Evolutionary conservation across 176 grass and related monocot species (phyloP), one percentile per base, ranked within the genome.

Genomic region (Echinochloa phyllopogon): DNA sequence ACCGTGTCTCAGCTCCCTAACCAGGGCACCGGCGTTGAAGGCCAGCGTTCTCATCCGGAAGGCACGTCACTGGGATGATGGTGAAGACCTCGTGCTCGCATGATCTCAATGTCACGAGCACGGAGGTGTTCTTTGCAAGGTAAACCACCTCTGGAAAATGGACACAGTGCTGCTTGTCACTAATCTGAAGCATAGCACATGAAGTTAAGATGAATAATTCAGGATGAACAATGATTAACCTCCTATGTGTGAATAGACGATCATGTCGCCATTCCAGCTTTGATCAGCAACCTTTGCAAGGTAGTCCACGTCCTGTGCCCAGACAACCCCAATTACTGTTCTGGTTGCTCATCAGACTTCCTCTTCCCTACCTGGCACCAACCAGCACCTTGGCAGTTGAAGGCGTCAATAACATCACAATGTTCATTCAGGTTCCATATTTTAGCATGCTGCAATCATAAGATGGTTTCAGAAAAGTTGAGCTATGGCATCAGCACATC

Each of bases 341-440:
- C 89, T 6, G 94, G 94, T 84, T 92, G 86, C 82, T 86, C 79
- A 44, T 94, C 94, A 27, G 78, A 97, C 84, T 90, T 94, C 78
- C 82, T 97, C 89, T 94, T 94, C 47, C 74, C 89, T 38, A 88
- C 64, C 3, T 15, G 75, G 76, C 94, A 97, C 91, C 92, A 97
- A 5, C 92, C 94, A 5, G 94, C 94, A 23, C 94, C 94, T 71
- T 94, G 91, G 79, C 94, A 94, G 75, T 97, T 97, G 87, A 97
- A 97, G 47, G 92, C 89, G 7, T 89, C 94, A 60, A 97, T 84
- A 3, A 97, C 91, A n/a, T 92, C 94, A 4, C 85, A 74, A 17
- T 91, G 81, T 43, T 91, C 87, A 44, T 97, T 97, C 82, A 97
- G 74, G 62, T 94, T 97, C 94, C 94, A 97, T 44, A 97, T 92